phyloP scores from a whole-genome alignment of 257 asterid genomes.

The Coffea eugenioides region DNA sequence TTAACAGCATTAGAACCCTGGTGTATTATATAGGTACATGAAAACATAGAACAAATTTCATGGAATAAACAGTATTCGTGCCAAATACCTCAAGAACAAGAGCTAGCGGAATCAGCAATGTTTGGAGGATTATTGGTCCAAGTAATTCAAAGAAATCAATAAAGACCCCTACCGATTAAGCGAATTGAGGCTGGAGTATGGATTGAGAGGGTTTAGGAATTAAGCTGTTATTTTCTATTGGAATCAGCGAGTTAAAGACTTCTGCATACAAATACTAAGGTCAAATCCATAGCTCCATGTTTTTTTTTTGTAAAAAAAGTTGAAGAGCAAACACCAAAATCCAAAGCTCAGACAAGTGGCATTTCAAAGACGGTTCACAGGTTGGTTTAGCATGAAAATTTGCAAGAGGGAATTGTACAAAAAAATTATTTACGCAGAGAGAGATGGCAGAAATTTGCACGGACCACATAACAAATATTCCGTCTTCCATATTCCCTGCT shows the following conservation, averaged over 20 bases:
- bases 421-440: not conserved
- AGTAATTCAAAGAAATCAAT: too few species aligned
- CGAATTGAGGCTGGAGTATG: not conserved
- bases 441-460: constrained; percentile 8
- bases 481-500: not conserved
- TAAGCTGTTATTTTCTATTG: not conserved
- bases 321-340: not conserved
- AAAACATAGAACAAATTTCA: not conserved
- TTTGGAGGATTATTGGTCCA: not conserved
- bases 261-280: not conserved
- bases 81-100: not conserved
- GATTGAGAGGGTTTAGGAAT: not conserved
- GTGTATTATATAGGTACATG: not conserved
- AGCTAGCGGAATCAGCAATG: not conserved
- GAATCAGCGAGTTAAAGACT: not conserved
- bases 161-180: not conserved
- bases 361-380: constrained; percentile 20
- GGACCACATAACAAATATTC: not conserved
- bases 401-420: constrained; percentile 18
- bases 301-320: too few species aligned
- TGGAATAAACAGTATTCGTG: not conserved
- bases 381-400: constrained; percentile 23
- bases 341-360: not conserved
- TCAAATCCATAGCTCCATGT: not conserved
- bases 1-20: not conserved